Base-by-base conservation (phyloP, 2,329 filamentous ascomycete species). In the Trichothecium sympodiale region DNA sequence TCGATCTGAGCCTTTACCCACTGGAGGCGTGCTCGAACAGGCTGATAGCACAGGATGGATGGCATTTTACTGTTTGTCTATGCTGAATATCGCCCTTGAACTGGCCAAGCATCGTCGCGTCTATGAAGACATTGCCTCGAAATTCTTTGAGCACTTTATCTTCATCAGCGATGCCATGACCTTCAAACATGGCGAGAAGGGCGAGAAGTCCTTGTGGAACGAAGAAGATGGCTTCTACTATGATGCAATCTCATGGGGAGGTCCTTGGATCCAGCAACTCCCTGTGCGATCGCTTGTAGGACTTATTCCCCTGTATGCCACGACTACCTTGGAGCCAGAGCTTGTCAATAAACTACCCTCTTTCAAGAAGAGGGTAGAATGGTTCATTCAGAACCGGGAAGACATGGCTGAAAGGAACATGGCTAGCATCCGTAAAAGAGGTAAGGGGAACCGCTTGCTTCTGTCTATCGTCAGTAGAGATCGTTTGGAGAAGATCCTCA, bases 1-100 rank as follows among this genome's bases (percentile, higher is more conserved):
- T 60, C 83, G 89, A 31, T 96, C 89, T 0, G 89, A 96, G 56
- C 88, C 91, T 17, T 64, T 96, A 28, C 89, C 89, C 1, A 96
- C 91, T 0, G 89, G 89, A 23, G 89, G 91, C 60, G 80, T 87
- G 3, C 74, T 96, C 8, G 89, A 96, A 59, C 89, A 96, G 62
- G 91, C 91, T 14, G 89, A 96, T 67, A 94, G 87, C 55, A 96
- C 89, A 8, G 89, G 89, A 23, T 96, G 89, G 89, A 96, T 96
- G 89, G 89, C 85, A 8, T 96, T 96, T 59, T 96, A 94, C 65
- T 94, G 83, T 51, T 64, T 96, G 43, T 87, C 79, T 62, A 96
- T 96, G 89, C 71, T 96, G 52, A 96, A 96, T 61, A 96, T 96
- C 51, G 80, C 88, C 12, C 72, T 96, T 10, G 91, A 96, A 62